A percentile compares a stretch with the other conserved stretches of the same genome.
These are phyloP conservation scores for Tetrapyrgos nigripes DNA, from an alignment of 1,284 basidiomycete species.

Conservation along the genomic window DNA sequence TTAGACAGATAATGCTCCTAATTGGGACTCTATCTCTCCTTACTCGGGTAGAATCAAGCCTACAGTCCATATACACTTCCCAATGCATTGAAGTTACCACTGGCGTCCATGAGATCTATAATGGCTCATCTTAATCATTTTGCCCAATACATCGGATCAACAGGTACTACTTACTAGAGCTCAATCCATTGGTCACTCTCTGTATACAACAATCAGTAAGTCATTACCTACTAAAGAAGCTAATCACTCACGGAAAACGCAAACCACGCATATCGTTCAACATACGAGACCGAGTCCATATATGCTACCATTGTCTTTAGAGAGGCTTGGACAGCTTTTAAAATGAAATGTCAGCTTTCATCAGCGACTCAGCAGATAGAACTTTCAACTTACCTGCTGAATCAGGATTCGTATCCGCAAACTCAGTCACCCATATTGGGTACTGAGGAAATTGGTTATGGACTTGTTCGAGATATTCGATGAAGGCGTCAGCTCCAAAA, in stretches of 20 bases:
- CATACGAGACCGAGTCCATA: neutral
- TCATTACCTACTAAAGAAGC: neutral
- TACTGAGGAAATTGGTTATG: neutral
- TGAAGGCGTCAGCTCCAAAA: neutral
- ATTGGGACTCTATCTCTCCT: neutral
- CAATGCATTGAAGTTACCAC: neutral
- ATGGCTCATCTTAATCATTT: neutral
- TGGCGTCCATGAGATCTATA: neutral
- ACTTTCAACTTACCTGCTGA: neutral
- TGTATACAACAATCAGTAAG: neutral
- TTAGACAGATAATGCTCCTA: too few relatives aligned
- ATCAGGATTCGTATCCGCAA: neutral
- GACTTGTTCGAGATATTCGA: neutral
- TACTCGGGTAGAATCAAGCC: too few relatives aligned
- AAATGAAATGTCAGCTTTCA: neutral
- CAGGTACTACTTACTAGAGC: neutral
- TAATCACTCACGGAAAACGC: slow-evolving; percentile 3
- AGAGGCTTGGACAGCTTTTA: neutral
- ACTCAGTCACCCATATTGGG: slow-evolving; percentile 5
- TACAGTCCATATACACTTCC: neutral
- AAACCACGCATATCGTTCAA: slow-evolving; percentile 11
- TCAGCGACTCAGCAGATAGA: too few relatives aligned
- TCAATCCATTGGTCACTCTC: neutral
- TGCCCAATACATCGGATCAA: neutral
- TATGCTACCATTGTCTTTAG: neutral